These are phyloP conservation scores for Hygrophorus russula DNA, from an alignment of 768 basidiomycete genomes.

Conservation along the genomic window DNA sequence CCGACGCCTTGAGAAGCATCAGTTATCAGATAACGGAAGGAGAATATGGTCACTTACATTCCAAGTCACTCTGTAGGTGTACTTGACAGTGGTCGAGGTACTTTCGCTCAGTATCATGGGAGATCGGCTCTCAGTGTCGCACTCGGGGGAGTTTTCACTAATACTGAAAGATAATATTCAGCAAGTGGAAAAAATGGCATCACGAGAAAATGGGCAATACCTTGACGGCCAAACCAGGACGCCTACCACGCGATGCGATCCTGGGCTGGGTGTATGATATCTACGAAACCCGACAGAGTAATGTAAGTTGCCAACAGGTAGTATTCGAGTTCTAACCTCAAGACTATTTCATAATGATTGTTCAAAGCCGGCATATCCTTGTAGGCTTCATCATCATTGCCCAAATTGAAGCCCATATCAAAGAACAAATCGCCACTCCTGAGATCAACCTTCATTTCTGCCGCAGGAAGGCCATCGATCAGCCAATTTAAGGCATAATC, in stretches of 20 bases:
- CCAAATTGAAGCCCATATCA: constrained; percentile 93
- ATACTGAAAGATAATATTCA: constrained; percentile 27
- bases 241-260: constrained; percentile 80
- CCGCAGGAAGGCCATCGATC: constrained; percentile 86
- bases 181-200: background rate
- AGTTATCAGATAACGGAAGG: background rate
- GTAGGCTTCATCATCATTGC: constrained; percentile 50
- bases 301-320: background rate
- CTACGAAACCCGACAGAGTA: constrained; percentile 23
- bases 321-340: constrained; percentile 38
- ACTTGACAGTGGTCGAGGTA: constrained; percentile 52
- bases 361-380: constrained; percentile 61
- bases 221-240: constrained; percentile 72
- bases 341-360: constrained; percentile 86
- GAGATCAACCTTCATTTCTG: constrained; percentile 80
- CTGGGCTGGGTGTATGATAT: constrained; percentile 65
- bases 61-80: constrained; percentile 86
- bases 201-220: constrained; percentile 12
- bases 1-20: constrained; percentile 48
- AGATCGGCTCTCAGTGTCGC: constrained; percentile 28
- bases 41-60: constrained; percentile 36
- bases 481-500: constrained; percentile 94
- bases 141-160: constrained; percentile 45
- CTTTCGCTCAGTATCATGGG: constrained; percentile 56
- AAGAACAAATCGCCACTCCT: constrained; percentile 80